Conservation (phyloP, 768 basidiomycete species). For the Russula abietina region DNA sequence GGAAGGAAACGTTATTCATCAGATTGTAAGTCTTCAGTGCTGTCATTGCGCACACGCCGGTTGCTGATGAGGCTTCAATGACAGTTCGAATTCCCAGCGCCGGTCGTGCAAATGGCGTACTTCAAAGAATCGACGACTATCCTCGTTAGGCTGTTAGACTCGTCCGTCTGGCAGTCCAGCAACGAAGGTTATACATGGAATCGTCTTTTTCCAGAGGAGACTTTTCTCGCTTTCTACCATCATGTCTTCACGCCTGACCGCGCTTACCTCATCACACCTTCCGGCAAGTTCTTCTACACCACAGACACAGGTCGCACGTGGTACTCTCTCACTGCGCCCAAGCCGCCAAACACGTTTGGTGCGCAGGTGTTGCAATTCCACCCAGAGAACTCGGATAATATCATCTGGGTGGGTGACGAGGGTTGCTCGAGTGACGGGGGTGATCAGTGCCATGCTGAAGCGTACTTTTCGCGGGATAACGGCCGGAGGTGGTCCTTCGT, state of each 20-base stretch:
- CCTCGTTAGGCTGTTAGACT: constrained; percentile 71
- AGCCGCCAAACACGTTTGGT: constrained; percentile 72
- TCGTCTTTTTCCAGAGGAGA: constrained; percentile 50
- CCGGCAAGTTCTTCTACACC: constrained; percentile 63
- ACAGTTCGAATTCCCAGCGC: constrained; percentile 60
- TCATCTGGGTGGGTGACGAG: constrained; percentile 84
- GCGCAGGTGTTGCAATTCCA: constrained; percentile 82
- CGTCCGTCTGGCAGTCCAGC: constrained; percentile 85
- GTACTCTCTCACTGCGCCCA: constrained; percentile 52
- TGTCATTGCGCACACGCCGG: not conserved
- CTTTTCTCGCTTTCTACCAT: constrained; percentile 80
- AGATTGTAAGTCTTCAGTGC: constrained; percentile 47
- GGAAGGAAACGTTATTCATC: constrained; percentile 73
- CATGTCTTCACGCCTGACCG: constrained; percentile 75
- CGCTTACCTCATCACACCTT: constrained; percentile 82
- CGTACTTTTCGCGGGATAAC: constrained; percentile 69
- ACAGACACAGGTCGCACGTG: constrained; percentile 76
- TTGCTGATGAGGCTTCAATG: not conserved
- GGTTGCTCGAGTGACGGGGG: constrained; percentile 47
- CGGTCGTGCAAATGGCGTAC: constrained; percentile 73
- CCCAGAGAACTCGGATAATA: constrained; percentile 61
- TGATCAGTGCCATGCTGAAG: constrained; percentile 63
- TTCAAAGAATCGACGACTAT: constrained; percentile 84
- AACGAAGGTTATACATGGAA: constrained; percentile 95
- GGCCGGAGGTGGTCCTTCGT: constrained; percentile 71